Evolutionary conservation across 257 asterid genomes (phyloP), one percentile per base, ranked within the genome.

Genomic region (Rehmannia glutinosa): DNA sequence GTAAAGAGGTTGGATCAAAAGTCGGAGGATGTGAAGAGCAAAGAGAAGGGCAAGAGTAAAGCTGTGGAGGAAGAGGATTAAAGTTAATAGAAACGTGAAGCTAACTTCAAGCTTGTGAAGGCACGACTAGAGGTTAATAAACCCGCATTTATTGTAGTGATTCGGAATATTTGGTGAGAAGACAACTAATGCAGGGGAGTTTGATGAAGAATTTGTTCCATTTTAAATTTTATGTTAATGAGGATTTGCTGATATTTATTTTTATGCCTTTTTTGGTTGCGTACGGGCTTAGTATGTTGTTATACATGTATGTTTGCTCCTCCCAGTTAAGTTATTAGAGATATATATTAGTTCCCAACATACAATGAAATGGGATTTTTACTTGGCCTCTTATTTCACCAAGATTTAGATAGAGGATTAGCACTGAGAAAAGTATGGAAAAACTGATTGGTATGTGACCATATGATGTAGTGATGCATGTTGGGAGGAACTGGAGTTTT

Each of bases 1-100:
- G 75, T 84, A 43, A 87, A 86, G 84, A 85, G 50, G 77, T 75
- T 74, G 49, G 92, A 80, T 51, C 82, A 75, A 16, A 76, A 69
- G 73, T 47, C 77, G 16, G 89, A 72, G 23, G 87, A 78, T 3
- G 75, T 49, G 11, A 61, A 24, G 72, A 70, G 41, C 79, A 72
- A 69, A 73, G 79, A 70, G 27, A 77, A 77, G 70, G 75, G 79
- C 27, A 80, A 78, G 78, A 53, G 62, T 59, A 71, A 53, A 71
- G 78, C 66, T 51, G 54, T 46, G 32, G 72, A 76, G 70, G 81
- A 68, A 52, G 80, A 70, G 0, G 82, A 82, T 45, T 77, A 66
- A 30, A 65, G 67, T 59, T 27, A 64, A 47, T 72, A 39, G n/a
- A n/a, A n/a, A n/a, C n/a, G n/a, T n/a, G n/a, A n/a, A n/a, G n/a